phyloP scores from a whole-genome alignment of 495 filamentous ascomycete species.

The Xylona heveae region DNA sequence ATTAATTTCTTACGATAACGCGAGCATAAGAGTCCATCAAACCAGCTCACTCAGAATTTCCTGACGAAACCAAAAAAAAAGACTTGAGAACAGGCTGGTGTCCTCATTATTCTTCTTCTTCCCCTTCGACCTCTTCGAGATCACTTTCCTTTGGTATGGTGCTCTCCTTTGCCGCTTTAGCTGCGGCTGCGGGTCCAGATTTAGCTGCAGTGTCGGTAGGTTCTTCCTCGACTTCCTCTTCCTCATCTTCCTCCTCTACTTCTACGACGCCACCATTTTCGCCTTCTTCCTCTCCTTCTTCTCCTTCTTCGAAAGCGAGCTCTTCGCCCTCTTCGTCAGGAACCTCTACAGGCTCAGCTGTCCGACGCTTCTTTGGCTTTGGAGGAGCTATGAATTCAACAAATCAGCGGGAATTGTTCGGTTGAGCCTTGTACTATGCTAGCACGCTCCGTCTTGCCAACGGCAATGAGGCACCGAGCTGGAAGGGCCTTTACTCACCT shows the following conservation, averaged over 20 bases:
- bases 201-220: too few species aligned
- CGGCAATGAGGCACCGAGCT: background rate
- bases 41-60: conserved; percentile 98
- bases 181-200: too few species aligned
- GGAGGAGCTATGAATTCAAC: background rate
- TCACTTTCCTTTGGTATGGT: too few species aligned
- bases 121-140: too few species aligned
- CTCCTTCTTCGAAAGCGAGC: conserved; percentile 1
- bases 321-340: background rate
- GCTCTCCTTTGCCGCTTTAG: too few species aligned
- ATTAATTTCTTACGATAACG: too few species aligned
- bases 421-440: background rate
- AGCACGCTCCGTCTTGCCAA: background rate
- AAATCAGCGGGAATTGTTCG: background rate
- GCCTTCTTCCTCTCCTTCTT: conserved; percentile 3
- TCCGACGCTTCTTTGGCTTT: too few species aligned
- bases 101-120: too few species aligned
- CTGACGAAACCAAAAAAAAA: too few species aligned
- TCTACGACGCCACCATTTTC: background rate
- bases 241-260: background rate
- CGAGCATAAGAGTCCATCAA: too few species aligned
- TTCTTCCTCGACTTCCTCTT: conserved; percentile 9
- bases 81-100: too few species aligned
- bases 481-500: background rate
- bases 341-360: background rate